These are phyloP conservation scores for Lophium mytilinum DNA, from an alignment of 495 filamentous ascomycete species.

Conservation along the genomic window DNA sequence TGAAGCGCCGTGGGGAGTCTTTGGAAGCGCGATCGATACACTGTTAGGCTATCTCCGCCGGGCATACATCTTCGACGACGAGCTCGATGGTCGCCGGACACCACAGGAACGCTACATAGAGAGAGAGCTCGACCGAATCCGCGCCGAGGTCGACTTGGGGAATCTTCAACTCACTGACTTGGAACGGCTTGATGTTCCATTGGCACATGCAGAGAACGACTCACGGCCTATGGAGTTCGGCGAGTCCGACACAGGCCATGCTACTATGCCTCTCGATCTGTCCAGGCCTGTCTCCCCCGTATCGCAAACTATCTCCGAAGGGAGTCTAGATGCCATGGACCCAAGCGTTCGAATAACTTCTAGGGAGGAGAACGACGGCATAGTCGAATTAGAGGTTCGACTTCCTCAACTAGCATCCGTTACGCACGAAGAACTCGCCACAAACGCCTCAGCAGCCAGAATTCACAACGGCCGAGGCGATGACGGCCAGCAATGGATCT, in stretches of 20 bases:
- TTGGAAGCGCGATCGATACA: conserved; percentile 3
- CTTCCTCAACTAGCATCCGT: conserved; percentile 10
- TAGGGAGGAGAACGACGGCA: conserved; percentile 19
- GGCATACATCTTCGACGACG: not conserved
- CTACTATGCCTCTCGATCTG: not conserved
- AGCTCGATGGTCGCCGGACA: not conserved
- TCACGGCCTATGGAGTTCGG: not conserved
- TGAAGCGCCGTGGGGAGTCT: not conserved
- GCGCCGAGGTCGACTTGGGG: not conserved
- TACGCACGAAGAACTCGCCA: not conserved
- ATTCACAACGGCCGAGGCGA: not conserved
- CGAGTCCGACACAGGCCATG: not conserved
- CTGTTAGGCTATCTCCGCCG: conserved; percentile 9
- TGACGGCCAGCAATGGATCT: not conserved
- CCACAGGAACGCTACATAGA: not conserved
- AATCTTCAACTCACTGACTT: conserved; percentile 4
- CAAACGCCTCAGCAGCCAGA: not conserved
- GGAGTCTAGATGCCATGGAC: conserved; percentile 12
- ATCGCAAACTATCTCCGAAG: conserved; percentile 17
- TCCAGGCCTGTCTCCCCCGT: not conserved
- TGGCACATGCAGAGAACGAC: not conserved
- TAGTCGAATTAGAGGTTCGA: conserved; percentile 23
- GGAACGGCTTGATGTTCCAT: conserved; percentile 5
- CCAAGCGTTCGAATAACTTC: conserved; percentile 22
- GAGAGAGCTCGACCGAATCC: not conserved